Percentiles rank a stretch among this genome's conserved stretches.
Evolutionary conservation across 1,284 basidiomycete genomes (phyloP).

Genomic region (Pseudozyma flocculosa): DNA sequence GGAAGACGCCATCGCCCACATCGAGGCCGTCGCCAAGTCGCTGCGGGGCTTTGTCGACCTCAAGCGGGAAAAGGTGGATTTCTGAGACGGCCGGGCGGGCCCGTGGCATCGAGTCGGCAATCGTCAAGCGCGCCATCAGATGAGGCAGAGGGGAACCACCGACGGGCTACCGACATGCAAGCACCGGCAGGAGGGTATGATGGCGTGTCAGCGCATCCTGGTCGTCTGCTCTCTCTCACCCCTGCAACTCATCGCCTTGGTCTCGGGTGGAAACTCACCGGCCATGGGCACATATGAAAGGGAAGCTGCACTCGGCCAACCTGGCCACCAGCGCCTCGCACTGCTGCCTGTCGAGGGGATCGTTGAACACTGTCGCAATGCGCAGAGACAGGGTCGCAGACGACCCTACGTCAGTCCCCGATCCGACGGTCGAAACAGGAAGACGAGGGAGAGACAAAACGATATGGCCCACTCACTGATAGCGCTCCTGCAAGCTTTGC

Average conservation of each 20-base stretch:
- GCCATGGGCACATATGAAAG: conserved; percentile 93
- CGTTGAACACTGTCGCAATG: conserved; percentile 82
- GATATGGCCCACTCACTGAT: conserved; percentile 18
- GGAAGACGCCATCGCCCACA: conserved; percentile 21
- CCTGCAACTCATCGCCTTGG: too few species aligned
- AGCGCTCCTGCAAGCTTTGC: conserved; percentile 20
- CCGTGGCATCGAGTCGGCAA: too few species aligned
- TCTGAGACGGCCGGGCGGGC: too few species aligned
- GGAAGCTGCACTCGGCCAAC: conserved; percentile 72
- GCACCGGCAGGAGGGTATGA: too few species aligned
- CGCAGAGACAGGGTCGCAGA: too few species aligned
- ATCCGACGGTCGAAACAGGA: too few species aligned
- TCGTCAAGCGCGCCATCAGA: too few species aligned
- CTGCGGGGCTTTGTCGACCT: conserved; percentile 27
- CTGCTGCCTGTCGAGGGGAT: conserved; percentile 69
- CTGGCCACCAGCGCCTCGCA: conserved; percentile 70
- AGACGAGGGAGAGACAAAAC: too few species aligned
- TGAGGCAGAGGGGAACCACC: conserved; percentile 19
- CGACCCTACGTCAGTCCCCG: too few species aligned
- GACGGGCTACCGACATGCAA: conserved; percentile 9
- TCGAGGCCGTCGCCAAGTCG: conserved; percentile 12
- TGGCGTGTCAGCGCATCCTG: too few species aligned
- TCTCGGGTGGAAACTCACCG: conserved; percentile 36
- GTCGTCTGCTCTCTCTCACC: not conserved
- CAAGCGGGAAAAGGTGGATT: conserved; percentile 1